A percentile compares a stretch with the other conserved stretches of the same genome.
These are phyloP conservation scores for Orbilia oligospora DNA, from an alignment of 2,329 filamentous ascomycete species.

Conservation along the genomic window DNA sequence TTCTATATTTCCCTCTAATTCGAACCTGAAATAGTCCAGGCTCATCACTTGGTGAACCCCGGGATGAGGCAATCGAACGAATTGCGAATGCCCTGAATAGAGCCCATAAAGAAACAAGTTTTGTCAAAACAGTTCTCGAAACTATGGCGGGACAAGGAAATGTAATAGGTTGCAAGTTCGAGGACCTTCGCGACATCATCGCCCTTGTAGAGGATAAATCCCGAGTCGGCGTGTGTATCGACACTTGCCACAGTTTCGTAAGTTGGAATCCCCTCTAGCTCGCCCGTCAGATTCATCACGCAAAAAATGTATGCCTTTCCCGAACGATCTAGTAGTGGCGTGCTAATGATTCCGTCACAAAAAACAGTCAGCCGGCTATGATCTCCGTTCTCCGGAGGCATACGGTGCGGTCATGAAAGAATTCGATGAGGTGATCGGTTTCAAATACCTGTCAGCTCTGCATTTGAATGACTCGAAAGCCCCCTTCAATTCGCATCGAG, in stretches of 20 bases:
- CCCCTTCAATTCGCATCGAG: conserved; percentile 82
- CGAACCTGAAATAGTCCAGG: conserved; percentile 73
- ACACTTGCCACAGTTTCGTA: conserved; percentile 94
- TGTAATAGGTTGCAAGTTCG: conserved; percentile 82
- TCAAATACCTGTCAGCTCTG: conserved; percentile 84
- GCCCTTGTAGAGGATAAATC: conserved; percentile 81
- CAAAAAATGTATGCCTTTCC: neutral
- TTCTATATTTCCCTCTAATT: conserved; percentile 28
- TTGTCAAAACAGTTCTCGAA: conserved; percentile 87
- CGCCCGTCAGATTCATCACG: neutral
- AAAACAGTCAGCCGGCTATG: conserved; percentile 80
- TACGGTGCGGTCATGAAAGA: conserved; percentile 81
- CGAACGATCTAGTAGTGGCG: neutral
- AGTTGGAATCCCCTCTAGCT: conserved; percentile 9
- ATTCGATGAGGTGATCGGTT: conserved; percentile 83
- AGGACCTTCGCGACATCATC: conserved; percentile 89
- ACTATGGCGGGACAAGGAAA: conserved; percentile 96
- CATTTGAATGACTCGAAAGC: conserved; percentile 98
- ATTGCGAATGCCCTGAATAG: conserved; percentile 87
- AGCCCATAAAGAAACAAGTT: conserved; percentile 81
- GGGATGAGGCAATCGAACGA: conserved; percentile 79
- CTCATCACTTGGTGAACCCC: conserved; percentile 78
- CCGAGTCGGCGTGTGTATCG: conserved; percentile 92
- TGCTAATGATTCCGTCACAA: neutral
- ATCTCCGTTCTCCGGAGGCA: conserved; percentile 80